Conservation (phyloP, 257 asterid species). For the Craterostigma plantagineum region DNA sequence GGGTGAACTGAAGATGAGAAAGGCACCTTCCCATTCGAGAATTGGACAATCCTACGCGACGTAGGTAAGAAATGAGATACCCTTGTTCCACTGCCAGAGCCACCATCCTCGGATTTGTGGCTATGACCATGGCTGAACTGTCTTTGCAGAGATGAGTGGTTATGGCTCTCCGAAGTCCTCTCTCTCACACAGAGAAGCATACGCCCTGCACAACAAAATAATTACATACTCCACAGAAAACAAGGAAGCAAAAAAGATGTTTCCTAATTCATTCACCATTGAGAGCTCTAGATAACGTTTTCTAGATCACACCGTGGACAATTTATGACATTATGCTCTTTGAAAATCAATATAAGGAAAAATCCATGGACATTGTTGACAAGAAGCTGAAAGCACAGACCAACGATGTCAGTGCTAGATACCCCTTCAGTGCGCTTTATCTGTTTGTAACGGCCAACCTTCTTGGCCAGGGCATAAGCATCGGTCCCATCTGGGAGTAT, state of each 20-base stretch:
- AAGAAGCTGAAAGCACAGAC: slow-evolving; percentile 22
- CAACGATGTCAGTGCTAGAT: slow-evolving; percentile 91
- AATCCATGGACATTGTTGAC: slow-evolving; percentile 1
- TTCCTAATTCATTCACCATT: slow-evolving; percentile 4
- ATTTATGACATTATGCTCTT: not conserved
- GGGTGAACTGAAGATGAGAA: not conserved
- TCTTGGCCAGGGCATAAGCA: slow-evolving; percentile 95
- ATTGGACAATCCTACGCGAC: slow-evolving; percentile 93
- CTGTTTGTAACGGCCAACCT: slow-evolving; percentile 86
- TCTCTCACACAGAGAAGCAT: slow-evolving; percentile 99
- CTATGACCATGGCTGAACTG: slow-evolving; percentile 92
- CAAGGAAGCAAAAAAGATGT: slow-evolving; percentile 6
- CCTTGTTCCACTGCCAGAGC: slow-evolving; percentile 61
- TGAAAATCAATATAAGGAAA: not conserved
- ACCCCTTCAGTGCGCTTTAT: slow-evolving; percentile 96
- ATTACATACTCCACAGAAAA: no score
- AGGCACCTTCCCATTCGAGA: slow-evolving; percentile 84
- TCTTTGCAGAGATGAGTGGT: slow-evolving; percentile 74
- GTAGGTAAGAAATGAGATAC: slow-evolving; percentile 96
- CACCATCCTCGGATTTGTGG: slow-evolving; percentile 74
- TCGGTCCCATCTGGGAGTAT: slow-evolving; percentile 89
- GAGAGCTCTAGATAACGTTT: not conserved
- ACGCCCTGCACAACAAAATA: slow-evolving; percentile 35
- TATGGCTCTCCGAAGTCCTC: slow-evolving; percentile 56
- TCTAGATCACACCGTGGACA: not conserved